Base-by-base conservation (phyloP, 1,284 basidiomycete species). In the Rhodotorula sp. region DNA sequence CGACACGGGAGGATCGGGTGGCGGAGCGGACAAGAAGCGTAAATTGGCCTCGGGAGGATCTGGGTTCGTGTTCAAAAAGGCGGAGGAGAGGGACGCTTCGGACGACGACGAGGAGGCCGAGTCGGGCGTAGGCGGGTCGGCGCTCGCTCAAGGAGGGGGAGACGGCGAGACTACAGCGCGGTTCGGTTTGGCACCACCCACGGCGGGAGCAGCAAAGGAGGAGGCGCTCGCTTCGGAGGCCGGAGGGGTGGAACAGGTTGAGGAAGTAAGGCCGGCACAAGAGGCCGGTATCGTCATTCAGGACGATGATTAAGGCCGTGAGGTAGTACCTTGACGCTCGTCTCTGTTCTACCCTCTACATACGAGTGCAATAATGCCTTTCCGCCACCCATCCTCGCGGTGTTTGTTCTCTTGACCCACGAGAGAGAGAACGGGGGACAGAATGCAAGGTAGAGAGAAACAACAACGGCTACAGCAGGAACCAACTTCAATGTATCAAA, bases 221-320 rank as follows among this genome's bases (percentile, higher is more conserved):
- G 61, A 62, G 61, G 61, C 61, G 58, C 62, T 63, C 49, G 68
- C 29, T 57, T 43, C 26, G 54, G 16, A 18, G 48, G 52, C 8
- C 58, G 58, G 29, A 65, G 43, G 66, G 65, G 31, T 70, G 67
- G 57, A 65, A 74, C 26, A 68, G 61, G 43, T 46, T 43, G 72
- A 63, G 52, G 43, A 48, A 46, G 65, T 64, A 5, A 39, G 59
- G 46, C 68, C 73, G 14, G 75, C 75, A 12, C 57, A 68, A 58
- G 73, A 75, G 56, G 73, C 76, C 3, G 76, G 76, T 2, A 75
- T 77, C 29, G 26, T 48, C 49, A 75, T 77, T 7, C 69, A 69
- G 52, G 76, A 77, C 46, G 76, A 77, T 15, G 76, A 77, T 51
- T 77, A 49, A 3, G 3, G 63, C 46, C 46, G 8, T 26, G 46